Evolutionary conservation across 2,329 filamentous ascomycete species (phyloP).

Genomic region (Epichloe elymi): DNA sequence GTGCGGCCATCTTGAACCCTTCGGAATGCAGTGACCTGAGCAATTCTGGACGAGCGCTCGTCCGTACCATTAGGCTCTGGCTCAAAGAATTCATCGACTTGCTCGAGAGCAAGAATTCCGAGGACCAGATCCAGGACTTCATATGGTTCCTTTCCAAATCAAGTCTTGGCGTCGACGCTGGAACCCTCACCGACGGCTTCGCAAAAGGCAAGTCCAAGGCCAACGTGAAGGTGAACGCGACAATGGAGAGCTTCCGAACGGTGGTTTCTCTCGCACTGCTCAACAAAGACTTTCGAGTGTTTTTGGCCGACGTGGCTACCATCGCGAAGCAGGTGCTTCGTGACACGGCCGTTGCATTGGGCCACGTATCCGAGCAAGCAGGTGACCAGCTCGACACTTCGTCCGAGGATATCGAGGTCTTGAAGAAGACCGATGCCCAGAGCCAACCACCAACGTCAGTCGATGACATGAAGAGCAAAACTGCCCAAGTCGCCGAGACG

Average conservation of each 20-base stretch:
- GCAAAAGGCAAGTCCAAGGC: slow-evolving; percentile 19
- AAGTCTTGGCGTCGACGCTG: slow-evolving; percentile 33
- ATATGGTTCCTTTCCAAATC: slow-evolving; percentile 73
- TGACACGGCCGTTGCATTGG: slow-evolving; percentile 71
- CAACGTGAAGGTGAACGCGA: slow-evolving; percentile 19
- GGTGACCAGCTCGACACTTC: slow-evolving; percentile 63
- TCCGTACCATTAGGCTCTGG: slow-evolving; percentile 60
- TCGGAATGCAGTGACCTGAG: slow-evolving; percentile 52
- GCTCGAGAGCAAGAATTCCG: slow-evolving; percentile 65
- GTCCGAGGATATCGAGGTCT: slow-evolving; percentile 36
- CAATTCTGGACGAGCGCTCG: slow-evolving; percentile 59
- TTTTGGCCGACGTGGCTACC: slow-evolving; percentile 66
- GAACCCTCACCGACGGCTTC: slow-evolving; percentile 16
- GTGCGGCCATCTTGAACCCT: slow-evolving; percentile 66
- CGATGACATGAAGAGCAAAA: slow-evolving; percentile 49
- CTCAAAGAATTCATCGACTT: slow-evolving; percentile 72
- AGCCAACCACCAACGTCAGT: slow-evolving; percentile 32
- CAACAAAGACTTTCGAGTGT: slow-evolving; percentile 80
- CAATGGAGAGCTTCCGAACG: slow-evolving; percentile 71
- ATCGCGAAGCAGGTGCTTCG: slow-evolving; percentile 75
- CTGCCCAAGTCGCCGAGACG: slow-evolving; percentile 36
- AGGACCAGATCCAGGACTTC: slow-evolving; percentile 83
- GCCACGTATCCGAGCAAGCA: slow-evolving; percentile 60
- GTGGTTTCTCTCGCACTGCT: slow-evolving; percentile 74
- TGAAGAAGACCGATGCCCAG: slow-evolving; percentile 26